Conservation (phyloP, 2,329 filamentous ascomycete species). For the Penicillium fuscoglaucum region DNA sequence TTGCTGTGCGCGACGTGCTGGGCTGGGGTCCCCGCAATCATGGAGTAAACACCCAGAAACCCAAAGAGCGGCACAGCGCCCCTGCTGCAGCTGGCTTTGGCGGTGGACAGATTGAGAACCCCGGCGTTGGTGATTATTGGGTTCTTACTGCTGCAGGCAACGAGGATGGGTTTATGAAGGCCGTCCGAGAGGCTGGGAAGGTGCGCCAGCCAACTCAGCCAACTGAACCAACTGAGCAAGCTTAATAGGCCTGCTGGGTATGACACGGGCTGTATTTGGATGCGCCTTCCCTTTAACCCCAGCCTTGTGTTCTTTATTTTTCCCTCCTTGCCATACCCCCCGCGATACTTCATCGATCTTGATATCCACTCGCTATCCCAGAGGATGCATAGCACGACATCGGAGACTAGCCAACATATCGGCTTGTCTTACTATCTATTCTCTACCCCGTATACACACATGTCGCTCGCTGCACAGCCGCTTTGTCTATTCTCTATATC, state of each 20-base stretch:
- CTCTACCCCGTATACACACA: conserved; percentile 5
- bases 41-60: conserved; percentile 30
- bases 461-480: conserved; percentile 7
- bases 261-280: neutral
- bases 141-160: conserved; percentile 39
- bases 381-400: neutral
- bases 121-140: conserved; percentile 45
- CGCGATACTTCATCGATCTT: neutral
- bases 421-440: neutral
- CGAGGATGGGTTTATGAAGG: conserved; percentile 46
- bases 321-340: neutral
- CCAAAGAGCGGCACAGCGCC: conserved; percentile 40
- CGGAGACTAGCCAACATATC: neutral
- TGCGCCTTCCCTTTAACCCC: neutral
- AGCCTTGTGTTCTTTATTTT: neutral
- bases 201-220: conserved; percentile 31
- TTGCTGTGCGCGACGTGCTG: conserved; percentile 35
- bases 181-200: conserved; percentile 46
- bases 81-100: conserved; percentile 38
- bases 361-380: conserved; percentile 9
- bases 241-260: neutral
- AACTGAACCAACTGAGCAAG: conserved; percentile 20
- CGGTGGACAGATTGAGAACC: conserved; percentile 38
- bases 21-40: conserved; percentile 40
- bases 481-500: neutral